phyloP scores from a whole-genome alignment of 441 rosid species.

The Adansonia grandidieri region DNA sequence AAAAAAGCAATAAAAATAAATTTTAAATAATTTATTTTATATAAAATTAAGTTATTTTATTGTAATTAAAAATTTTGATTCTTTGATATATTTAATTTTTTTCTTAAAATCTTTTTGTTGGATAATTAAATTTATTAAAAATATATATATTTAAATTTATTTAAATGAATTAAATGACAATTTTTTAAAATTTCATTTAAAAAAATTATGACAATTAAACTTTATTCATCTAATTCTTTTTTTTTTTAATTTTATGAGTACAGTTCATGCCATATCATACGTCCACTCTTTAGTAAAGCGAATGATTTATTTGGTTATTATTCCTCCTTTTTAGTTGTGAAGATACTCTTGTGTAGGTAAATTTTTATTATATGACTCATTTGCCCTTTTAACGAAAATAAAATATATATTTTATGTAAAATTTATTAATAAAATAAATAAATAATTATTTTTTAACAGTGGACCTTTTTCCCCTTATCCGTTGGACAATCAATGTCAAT shows the following conservation, averaged over 20 bases:
- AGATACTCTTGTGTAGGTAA: background rate
- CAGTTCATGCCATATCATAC: too few species aligned
- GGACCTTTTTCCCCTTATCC: background rate
- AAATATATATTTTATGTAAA: background rate
- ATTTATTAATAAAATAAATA: background rate
- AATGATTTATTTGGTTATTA: background rate
- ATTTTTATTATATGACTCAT: background rate
- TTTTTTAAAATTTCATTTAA: too few species aligned
- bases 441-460: background rate
- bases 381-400: conserved; percentile 3
- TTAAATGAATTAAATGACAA: too few species aligned
- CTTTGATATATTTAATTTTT: background rate
- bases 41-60: too few species aligned
- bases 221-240: too few species aligned
- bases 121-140: background rate
- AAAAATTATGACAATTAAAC: background rate
- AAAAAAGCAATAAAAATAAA: too few species aligned
- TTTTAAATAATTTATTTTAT: too few species aligned
- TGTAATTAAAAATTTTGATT: too few species aligned
- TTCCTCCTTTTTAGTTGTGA: background rate
- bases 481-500: background rate
- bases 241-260: too few species aligned
- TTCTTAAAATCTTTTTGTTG: background rate
- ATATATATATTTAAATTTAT: too few species aligned
- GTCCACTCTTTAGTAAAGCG: background rate